Evolutionary conservation across 495 filamentous ascomycete species (phyloP).

Genomic region (Aspergillus carlsbadensis): DNA sequence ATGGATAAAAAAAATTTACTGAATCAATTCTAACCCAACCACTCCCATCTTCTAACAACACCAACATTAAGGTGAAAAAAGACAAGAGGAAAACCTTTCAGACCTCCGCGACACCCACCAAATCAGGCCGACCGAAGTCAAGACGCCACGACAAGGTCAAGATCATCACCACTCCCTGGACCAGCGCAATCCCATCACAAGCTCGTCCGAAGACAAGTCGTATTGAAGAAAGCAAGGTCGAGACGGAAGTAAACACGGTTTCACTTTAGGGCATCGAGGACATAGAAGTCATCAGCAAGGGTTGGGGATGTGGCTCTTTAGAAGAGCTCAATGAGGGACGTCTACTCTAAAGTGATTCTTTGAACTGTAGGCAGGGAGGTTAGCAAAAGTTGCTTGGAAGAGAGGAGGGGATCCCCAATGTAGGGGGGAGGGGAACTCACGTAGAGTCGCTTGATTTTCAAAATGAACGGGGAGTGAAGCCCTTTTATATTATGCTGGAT

Average conservation of each 20-base stretch:
- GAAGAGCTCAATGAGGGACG: conserved; percentile 75
- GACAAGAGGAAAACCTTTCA: conserved; percentile 54
- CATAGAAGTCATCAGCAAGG: conserved; percentile 70
- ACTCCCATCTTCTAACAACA: not conserved
- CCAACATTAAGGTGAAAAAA: conserved; percentile 31
- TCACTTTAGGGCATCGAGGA: conserved; percentile 73
- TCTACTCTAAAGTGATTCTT: conserved; percentile 93
- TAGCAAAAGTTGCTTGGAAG: conserved; percentile 22
- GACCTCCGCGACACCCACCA: conserved; percentile 70
- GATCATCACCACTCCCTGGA: conserved; percentile 73
- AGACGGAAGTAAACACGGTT: conserved; percentile 59
- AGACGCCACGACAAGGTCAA: conserved; percentile 59
- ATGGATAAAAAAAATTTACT: not conserved
- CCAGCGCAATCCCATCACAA: conserved; percentile 29
- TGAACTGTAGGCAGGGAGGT: conserved; percentile 53
- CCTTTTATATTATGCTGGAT: conserved; percentile 25
- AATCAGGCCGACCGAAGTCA: conserved; percentile 62
- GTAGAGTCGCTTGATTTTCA: conserved; percentile 62
- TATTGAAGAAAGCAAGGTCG: conserved; percentile 37
- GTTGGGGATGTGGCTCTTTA: conserved; percentile 75
- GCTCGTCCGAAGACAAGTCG: conserved; percentile 13
- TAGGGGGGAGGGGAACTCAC: conserved; percentile 49
- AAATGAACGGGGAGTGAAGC: conserved; percentile 19
- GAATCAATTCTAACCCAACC: not conserved
- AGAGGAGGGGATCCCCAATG: conserved; percentile 14